Evolutionary conservation across 495 filamentous ascomycete species (phyloP), one percentile per base, ranked within the genome.

Genomic region (Hypoxylon crocopeplum): DNA sequence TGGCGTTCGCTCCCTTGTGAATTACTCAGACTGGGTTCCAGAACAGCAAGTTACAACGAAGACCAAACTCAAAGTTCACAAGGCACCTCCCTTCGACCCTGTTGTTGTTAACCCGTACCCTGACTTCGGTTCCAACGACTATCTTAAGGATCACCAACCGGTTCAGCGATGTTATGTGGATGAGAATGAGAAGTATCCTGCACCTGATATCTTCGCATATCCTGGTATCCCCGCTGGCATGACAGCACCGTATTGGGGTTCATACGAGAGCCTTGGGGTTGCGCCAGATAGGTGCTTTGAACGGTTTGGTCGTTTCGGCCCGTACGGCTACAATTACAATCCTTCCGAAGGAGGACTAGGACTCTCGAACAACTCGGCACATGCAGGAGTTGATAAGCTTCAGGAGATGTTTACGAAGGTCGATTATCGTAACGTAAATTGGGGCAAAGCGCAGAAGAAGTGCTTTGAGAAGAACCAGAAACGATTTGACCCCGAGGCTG

Each of bases 301-400:
- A 51, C 81, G 91, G 0, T 93, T 87, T 73, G 91, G 91, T 20
- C 82, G 90, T 45, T 75, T 92, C 5, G 91, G 91, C 0, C 84
- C 90, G 0, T 96, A 96, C 61, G 91, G 91, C 0, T 80, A 86
- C 45, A 92, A 91, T n/a, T 95, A 95, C 60, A 82, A 79, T n/a
- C 71, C 74, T 5, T 79, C 80, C 51, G 82, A 82, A 70, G 91
- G 91, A 5, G 91, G 91, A n/a, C 82, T 82, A 22, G 91, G 90
- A 1, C 61, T 87, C 19, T 90, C 87, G 10, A 65, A 89, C 57
- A 79, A 88, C 50, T 88, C 87, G 17, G 84, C 90, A 38, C 79
- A 79, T 15, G 88, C 86, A 61, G 88, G 87, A 5, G 79, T 80
- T 12, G 85, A 89, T 38, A 73, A 76, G 45, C 77, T 91, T 33